Percentiles rank a stretch among this genome's conserved stretches.
phyloP scores from a whole-genome alignment of 2,329 filamentous ascomycete genomes.

The Diaporthe caulivora region DNA sequence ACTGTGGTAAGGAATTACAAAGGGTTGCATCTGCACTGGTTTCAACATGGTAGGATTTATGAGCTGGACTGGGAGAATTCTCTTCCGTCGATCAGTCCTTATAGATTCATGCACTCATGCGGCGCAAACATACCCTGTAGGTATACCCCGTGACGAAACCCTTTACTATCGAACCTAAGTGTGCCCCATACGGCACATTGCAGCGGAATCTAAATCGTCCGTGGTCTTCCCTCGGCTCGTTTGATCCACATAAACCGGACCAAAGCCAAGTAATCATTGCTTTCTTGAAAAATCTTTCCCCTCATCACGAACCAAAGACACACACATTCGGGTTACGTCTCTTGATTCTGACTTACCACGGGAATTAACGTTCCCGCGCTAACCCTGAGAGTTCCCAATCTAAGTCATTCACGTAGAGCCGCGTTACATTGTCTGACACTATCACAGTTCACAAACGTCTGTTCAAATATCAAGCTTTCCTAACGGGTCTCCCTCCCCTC shows the following conservation, averaged over 20 bases:
- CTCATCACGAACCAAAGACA: neutral
- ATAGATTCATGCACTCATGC: neutral
- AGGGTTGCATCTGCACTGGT: too few relatives aligned
- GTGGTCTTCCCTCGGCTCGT: neutral
- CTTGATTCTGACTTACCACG: neutral
- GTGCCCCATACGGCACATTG: neutral
- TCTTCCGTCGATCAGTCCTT: neutral
- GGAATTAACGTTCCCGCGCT: neutral
- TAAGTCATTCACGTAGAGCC: neutral
- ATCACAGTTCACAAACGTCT: conserved; percentile 12
- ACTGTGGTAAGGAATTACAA: too few relatives aligned
- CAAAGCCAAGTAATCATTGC: neutral
- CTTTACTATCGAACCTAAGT: neutral
- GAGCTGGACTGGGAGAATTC: neutral
- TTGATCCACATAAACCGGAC: neutral
- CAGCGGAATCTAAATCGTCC: neutral
- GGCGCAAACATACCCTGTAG: neutral
- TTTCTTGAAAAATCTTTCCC: neutral
- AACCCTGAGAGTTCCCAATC: neutral
- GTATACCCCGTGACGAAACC: neutral
- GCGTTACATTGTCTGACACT: neutral
- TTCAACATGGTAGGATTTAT: neutral
- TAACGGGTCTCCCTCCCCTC: neutral
- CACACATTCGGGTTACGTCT: neutral
- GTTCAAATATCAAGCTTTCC: neutral